Percentiles rank a stretch among this genome's conserved stretches.
phyloP scores from a whole-genome alignment of 1,284 basidiomycete species.

The Trichosporon sp. region DNA sequence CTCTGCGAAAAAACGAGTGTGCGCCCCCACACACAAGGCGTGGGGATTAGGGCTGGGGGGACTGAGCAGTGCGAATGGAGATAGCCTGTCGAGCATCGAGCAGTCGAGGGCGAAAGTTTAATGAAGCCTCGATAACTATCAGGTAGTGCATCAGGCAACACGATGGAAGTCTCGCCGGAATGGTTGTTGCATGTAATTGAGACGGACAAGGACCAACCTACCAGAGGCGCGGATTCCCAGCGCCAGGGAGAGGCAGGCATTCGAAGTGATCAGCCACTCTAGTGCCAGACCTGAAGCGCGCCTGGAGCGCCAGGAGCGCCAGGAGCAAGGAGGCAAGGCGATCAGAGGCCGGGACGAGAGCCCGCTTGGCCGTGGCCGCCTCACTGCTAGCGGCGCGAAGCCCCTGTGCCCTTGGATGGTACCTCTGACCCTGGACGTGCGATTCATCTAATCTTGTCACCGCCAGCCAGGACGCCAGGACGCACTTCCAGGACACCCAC shows the following conservation, averaged over 20 bases:
- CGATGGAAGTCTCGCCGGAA: not conserved
- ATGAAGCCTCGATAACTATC: too few relatives aligned
- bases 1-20: not conserved
- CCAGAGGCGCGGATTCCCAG: not conserved
- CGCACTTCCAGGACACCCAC: not conserved
- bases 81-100: not conserved
- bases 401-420: constrained; percentile 1
- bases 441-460: constrained; percentile 17
- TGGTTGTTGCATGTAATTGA: not conserved
- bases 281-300: not conserved
- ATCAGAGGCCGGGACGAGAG: not conserved
- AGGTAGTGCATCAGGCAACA: not conserved
- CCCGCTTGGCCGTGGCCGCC: not conserved
- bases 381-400: not conserved
- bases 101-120: not conserved
- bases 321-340: not conserved
- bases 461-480: not conserved
- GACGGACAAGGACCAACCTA: not conserved
- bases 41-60: too few relatives aligned
- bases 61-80: not conserved
- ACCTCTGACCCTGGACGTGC: constrained; percentile 7
- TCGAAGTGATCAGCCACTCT: constrained; percentile 3
- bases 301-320: not conserved
- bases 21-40: not conserved
- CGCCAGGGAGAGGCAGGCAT: not conserved